A percentile compares a stretch with the other conserved stretches of the same genome.
phyloP scores from a whole-genome alignment of 768 basidiomycete genomes.

The Tubosaeta brunneosetosa region DNA sequence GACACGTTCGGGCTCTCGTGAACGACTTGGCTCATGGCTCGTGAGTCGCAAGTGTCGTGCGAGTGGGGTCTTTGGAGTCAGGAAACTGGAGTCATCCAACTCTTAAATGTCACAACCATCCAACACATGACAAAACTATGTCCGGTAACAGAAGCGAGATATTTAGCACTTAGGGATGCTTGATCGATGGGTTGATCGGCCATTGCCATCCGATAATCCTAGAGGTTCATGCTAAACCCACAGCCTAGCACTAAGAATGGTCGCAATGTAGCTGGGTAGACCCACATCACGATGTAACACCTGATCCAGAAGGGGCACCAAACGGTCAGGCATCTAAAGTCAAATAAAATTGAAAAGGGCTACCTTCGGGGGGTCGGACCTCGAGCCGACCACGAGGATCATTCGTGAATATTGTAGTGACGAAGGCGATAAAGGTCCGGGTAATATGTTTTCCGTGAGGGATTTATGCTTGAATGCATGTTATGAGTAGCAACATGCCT shows the following conservation, averaged over 20 bases:
- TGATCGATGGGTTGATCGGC: constrained; percentile 1
- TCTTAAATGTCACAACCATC: constrained; percentile 1
- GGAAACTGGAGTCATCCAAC: background rate
- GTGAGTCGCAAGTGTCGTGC: background rate
- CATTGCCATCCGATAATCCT: constrained; percentile 2
- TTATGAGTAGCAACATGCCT: background rate
- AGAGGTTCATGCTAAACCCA: background rate
- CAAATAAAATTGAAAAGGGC: background rate
- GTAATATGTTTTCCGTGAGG: background rate
- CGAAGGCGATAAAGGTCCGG: too few relatives aligned
- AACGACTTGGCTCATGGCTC: constrained; percentile 5
- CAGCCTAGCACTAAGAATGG: background rate
- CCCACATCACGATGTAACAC: too few relatives aligned
- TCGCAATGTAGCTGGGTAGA: background rate
- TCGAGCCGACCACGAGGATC: background rate
- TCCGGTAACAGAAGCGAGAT: background rate
- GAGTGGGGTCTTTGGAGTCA: background rate
- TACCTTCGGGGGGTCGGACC: background rate
- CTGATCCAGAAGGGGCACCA: background rate
- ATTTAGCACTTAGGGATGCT: background rate
- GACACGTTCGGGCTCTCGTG: background rate
- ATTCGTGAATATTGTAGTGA: too few relatives aligned
- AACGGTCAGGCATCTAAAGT: background rate
- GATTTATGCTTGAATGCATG: background rate
- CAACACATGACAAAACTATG: background rate